Base-by-base conservation (phyloP, 768 basidiomycete genomes). In the Naganishia vishniacii region DNA sequence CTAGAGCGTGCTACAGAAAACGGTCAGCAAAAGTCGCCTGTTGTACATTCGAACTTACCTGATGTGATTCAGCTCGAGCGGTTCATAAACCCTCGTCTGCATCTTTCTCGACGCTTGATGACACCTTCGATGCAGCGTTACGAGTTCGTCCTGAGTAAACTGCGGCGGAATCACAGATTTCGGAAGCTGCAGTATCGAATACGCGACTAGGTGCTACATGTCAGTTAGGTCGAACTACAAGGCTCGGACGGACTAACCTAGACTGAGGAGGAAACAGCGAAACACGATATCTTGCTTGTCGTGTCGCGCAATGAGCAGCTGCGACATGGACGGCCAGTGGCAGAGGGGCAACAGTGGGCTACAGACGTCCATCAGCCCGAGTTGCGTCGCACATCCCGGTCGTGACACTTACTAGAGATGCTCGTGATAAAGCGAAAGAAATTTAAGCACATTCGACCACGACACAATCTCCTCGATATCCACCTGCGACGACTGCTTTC, bases 261-360 rank as follows among this genome's bases (percentile, higher is more conserved):
- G 45, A 29, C 66, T 67, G 13, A 71, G 62, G 1, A 71, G n/a
- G 48, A 71, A 71, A 20, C 64, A 65, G 40, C 68, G 64, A 48
- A 67, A 69, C 20, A 48, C 48, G 12, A 62, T 64, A 23, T 67
- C 65, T 23, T 65, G 41, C 25, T 67, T 66, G 37, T 71, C 70
- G 20, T 65, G 66, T 25, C 70, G 29, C 20, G 68, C 64, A 6
- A 69, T 53, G n/a, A 71, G 56, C 23, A 69, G 66, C 53, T 71
- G 70, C 0, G 68, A 69, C 53, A 69, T 69, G 1, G 66, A 65
- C n/a, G 70, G 70, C 70, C 70, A 71, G 40, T 71, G 70, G 28
- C 69, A 62, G 31, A 71, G 49, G 4, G 70, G 68, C 56, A 71
- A 59, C 25, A 71, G 48, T 1, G 70, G 64, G 45, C 69, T 70